These are phyloP conservation scores for Coelastrella sp. DNA, from an alignment of 139 green algal species.

Conservation along the genomic window DNA sequence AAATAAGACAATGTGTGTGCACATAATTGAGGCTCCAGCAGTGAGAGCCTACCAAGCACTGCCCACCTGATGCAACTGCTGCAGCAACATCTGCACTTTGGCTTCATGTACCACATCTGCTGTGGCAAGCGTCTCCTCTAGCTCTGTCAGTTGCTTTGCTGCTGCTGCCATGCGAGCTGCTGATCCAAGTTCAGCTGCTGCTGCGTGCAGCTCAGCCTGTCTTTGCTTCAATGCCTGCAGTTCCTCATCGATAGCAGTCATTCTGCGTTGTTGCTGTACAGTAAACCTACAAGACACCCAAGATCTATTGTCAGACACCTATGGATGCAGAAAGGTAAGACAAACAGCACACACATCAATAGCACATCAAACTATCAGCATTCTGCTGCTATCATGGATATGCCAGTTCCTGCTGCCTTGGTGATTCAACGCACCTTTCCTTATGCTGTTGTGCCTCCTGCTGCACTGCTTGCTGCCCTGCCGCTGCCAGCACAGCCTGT, in stretches of 20 bases:
- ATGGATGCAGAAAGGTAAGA: too few species aligned
- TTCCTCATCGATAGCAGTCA: not conserved
- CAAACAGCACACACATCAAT: not conserved
- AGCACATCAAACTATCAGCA: too few species aligned
- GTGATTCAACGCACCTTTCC: too few species aligned
- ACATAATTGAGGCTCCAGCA: too few species aligned
- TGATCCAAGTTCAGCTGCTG: conserved; percentile 22
- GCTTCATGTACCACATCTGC: conserved; percentile 1
- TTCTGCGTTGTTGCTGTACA: not conserved
- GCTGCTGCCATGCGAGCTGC: conserved; percentile 14
- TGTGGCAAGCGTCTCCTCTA: conserved; percentile 1
- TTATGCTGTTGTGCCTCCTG: conserved; percentile 42
- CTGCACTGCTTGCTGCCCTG: conserved; percentile 47
- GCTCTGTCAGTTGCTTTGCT: conserved; percentile 21
- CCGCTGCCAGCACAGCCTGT: conserved; percentile 26
- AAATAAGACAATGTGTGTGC: too few species aligned
- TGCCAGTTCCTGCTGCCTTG: too few species aligned
- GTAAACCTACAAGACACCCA: conserved; percentile 33
- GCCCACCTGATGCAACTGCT: conserved; percentile 25
- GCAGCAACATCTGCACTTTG: not conserved
- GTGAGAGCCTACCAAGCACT: too few species aligned
- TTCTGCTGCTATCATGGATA: too few species aligned
- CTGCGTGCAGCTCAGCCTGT: conserved; percentile 16
- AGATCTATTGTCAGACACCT: too few species aligned
- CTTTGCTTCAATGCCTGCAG: not conserved